phyloP scores from a whole-genome alignment of 2,329 filamentous ascomycete species.

The Fusarium continuum region DNA sequence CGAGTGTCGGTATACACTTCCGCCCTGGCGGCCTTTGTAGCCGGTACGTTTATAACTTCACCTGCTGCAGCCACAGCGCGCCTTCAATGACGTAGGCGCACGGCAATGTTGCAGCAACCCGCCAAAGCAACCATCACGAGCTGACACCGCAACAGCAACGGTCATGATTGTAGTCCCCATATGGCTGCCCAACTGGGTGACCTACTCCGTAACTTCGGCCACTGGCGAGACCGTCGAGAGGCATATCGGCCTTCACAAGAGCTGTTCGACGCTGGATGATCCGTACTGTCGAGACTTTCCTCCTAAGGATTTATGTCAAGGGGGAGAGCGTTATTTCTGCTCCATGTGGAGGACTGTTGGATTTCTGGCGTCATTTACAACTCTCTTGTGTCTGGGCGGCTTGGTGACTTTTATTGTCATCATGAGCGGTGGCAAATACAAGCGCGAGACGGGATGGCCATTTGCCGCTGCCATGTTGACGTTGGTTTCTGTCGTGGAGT shows the following conservation, averaged over 20 bases:
- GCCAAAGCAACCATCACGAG: constrained; percentile 3
- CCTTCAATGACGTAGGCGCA: constrained; percentile 39
- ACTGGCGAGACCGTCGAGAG: constrained; percentile 60
- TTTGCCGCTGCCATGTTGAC: constrained; percentile 73
- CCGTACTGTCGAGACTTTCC: constrained; percentile 62
- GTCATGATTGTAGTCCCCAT: constrained; percentile 76
- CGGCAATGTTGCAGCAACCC: background rate
- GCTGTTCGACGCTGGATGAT: constrained; percentile 76
- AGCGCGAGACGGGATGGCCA: constrained; percentile 85
- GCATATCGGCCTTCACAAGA: constrained; percentile 80
- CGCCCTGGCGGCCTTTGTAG: constrained; percentile 55
- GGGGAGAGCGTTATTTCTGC: constrained; percentile 78
- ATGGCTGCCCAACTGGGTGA: constrained; percentile 75
- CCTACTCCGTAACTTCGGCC: constrained; percentile 64
- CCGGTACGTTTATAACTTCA: constrained; percentile 49
- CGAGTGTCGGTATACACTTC: constrained; percentile 55
- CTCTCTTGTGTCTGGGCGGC: constrained; percentile 82
- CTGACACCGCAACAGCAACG: constrained; percentile 64
- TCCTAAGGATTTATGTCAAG: constrained; percentile 48
- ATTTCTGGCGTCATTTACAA: constrained; percentile 85
- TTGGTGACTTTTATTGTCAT: constrained; percentile 83
- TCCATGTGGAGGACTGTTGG: constrained; percentile 89
- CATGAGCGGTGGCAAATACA: constrained; percentile 79
- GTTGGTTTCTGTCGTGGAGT: constrained; percentile 73
- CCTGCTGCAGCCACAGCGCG: constrained; percentile 17